Evolutionary conservation across 2,329 filamentous ascomycete species (phyloP).

Genomic region (Fusarium sp.): DNA sequence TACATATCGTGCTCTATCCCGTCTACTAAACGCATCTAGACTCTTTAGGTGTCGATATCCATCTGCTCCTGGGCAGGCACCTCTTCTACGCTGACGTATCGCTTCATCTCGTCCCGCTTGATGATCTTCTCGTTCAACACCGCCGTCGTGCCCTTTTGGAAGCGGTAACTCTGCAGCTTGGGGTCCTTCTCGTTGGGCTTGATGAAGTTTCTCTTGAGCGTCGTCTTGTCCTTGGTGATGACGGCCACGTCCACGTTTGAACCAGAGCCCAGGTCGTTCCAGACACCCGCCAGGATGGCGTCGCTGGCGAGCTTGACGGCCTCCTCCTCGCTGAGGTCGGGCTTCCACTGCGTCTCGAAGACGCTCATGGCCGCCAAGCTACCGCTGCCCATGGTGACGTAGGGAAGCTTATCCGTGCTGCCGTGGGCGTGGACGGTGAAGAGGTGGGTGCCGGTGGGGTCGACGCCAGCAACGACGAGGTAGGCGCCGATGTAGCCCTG

Average conservation of each 20-base stretch:
- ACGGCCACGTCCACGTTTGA: conserved; percentile 97
- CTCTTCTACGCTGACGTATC: conserved; percentile 93
- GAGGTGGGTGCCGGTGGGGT: conserved; percentile 92
- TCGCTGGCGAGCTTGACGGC: conserved; percentile 86
- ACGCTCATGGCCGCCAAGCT: conserved; percentile 97
- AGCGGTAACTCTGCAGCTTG: conserved; percentile 95
- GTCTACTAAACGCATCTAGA: conserved; percentile 25
- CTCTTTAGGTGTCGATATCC: conserved; percentile 70
- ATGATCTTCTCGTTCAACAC: conserved; percentile 97
- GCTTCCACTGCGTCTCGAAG: conserved; percentile 96
- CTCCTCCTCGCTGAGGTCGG: conserved; percentile 77
- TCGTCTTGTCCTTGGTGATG: conserved; percentile 95
- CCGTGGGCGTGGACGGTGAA: conserved; percentile 99
- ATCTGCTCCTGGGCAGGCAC: conserved; percentile 76
- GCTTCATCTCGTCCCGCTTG: conserved; percentile 90
- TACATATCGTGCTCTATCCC: conserved; percentile 40
- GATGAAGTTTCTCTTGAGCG: conserved; percentile 90
- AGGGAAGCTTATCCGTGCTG: conserved; percentile 97
- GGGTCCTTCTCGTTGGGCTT: conserved; percentile 89
- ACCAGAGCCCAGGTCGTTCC: conserved; percentile 96
- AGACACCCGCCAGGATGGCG: conserved; percentile 96
- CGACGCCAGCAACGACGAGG: conserved; percentile 94
- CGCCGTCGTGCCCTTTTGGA: conserved; percentile 91
- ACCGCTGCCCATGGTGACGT: conserved; percentile 98
- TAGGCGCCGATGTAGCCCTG: conserved; percentile 98